These are phyloP conservation scores for Fusarium sp. DNA, from an alignment of 2,329 filamentous ascomycete genomes.

Conservation along the genomic window DNA sequence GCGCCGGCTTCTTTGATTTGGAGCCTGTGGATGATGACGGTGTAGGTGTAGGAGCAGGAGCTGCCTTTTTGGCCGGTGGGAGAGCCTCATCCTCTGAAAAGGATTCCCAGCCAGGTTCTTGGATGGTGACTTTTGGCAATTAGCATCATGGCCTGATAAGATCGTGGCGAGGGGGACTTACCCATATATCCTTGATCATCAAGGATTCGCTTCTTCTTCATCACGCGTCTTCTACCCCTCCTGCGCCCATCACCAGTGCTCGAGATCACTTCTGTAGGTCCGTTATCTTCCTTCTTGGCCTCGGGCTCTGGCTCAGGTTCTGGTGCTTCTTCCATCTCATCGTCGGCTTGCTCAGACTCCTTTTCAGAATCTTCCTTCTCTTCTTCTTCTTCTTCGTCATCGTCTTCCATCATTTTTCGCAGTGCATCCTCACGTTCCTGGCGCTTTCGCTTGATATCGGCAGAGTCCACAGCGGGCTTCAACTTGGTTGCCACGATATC, in stretches of 20 bases:
- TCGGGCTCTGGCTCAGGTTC: constrained; percentile 55
- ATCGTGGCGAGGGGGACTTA: constrained; percentile 56
- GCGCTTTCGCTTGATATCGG: constrained; percentile 46
- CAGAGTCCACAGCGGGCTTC: constrained; percentile 39
- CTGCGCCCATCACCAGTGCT: constrained; percentile 70
- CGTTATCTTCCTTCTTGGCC: constrained; percentile 54
- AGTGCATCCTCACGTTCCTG: constrained; percentile 55
- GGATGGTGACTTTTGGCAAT: constrained; percentile 76
- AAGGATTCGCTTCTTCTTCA: constrained; percentile 87
- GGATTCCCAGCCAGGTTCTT: constrained; percentile 88
- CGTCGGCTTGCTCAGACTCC: constrained; percentile 53
- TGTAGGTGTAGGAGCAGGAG: constrained; percentile 59
- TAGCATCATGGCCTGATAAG: constrained; percentile 6
- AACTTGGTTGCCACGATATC: constrained; percentile 48
- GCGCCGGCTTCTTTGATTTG: constrained; percentile 66
- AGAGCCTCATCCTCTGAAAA: constrained; percentile 89
- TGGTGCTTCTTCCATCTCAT: constrained; percentile 56
- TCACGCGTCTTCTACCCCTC: constrained; percentile 81
- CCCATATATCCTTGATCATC: constrained; percentile 92
- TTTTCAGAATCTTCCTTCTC: constrained; percentile 60
- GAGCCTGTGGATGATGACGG: constrained; percentile 59
- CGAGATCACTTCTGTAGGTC: constrained; percentile 64
- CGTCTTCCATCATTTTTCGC: constrained; percentile 65
- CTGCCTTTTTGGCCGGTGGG: constrained; percentile 64
- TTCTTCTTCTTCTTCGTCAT: constrained; percentile 70